A percentile compares a stretch with the other conserved stretches of the same genome.
These are phyloP conservation scores for Alnus rubra DNA, from an alignment of 306 rosid genomes.

Conservation along the genomic window DNA sequence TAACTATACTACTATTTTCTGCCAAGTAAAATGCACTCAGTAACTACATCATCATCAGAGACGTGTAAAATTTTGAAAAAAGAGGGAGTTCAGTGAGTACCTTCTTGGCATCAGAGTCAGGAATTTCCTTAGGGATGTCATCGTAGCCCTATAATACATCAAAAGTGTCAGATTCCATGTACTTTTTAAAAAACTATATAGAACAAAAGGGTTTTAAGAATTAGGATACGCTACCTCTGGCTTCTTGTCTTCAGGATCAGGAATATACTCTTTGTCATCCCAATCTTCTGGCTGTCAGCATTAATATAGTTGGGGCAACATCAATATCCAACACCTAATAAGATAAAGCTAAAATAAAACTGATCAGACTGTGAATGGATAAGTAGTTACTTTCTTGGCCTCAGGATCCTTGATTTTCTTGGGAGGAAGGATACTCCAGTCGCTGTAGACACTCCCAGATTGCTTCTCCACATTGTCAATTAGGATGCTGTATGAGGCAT, in stretches of 20 bases:
- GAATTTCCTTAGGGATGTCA: constrained; percentile 81
- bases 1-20: not conserved
- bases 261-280: constrained; percentile 95
- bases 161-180: constrained; percentile 23
- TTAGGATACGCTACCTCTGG: constrained; percentile 66
- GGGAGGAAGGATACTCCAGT: constrained; percentile 94
- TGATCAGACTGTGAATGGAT: not conserved
- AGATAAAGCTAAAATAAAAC: constrained; percentile 1
- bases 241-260: constrained; percentile 95
- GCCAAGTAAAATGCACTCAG: not conserved
- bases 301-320: constrained; percentile 15
- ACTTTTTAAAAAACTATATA: not conserved
- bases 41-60: not conserved
- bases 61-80: not conserved
- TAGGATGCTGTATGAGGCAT: constrained; percentile 92
- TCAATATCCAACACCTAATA: constrained; percentile 23
- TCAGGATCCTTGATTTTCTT: constrained; percentile 94
- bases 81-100: constrained; percentile 33
- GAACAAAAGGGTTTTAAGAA: constrained; percentile 1
- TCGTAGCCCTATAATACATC: constrained; percentile 72
- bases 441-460: constrained; percentile 87
- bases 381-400: constrained; percentile 68
- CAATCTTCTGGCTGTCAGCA: constrained; percentile 92
- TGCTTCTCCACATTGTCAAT: constrained; percentile 95
- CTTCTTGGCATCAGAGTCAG: constrained; percentile 93